These are phyloP conservation scores for Cyclotella kingstonii DNA, from an alignment of 108 stramenopile genomes.

Conservation along the genomic window DNA sequence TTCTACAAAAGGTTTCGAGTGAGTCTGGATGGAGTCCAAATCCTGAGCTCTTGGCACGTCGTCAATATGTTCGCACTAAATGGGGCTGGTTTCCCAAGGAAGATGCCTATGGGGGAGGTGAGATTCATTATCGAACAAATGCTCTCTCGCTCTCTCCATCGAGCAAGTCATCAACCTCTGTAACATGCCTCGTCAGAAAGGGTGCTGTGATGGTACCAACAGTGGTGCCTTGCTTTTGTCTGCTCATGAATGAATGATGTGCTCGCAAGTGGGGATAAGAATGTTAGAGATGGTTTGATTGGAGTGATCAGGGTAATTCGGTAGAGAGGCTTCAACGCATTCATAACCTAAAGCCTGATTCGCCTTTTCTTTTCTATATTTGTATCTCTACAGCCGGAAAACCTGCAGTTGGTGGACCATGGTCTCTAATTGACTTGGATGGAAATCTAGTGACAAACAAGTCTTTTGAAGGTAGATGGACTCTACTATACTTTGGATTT, in stretches of 20 bases:
- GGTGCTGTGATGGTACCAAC: no score
- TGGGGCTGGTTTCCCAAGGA: constrained; percentile 90
- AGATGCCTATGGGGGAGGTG: constrained; percentile 86
- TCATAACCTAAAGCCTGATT: background rate
- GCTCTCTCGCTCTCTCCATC: background rate
- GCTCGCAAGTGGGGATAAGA: no score
- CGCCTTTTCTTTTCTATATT: constrained; percentile 3
- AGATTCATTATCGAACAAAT: constrained; percentile 32
- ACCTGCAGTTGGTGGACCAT: constrained; percentile 88
- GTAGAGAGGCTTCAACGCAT: no score
- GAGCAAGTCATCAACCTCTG: background rate
- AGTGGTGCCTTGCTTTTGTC: no score
- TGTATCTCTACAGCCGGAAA: constrained; percentile 66
- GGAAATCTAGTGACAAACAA: constrained; percentile 83
- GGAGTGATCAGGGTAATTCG: no score
- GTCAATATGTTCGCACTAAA: constrained; percentile 70
- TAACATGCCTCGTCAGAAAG: no score
- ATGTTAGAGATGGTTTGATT: no score
- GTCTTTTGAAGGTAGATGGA: constrained; percentile 86
- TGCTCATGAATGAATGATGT: no score
- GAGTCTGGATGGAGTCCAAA: constrained; percentile 85
- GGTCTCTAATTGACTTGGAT: constrained; percentile 85
- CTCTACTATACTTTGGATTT: constrained; percentile 99
- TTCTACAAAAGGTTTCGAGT: constrained; percentile 77
- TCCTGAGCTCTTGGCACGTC: constrained; percentile 80